Evolutionary conservation across 495 filamentous ascomycete genomes (phyloP).

Genomic region (Penicillium subrubescens): DNA sequence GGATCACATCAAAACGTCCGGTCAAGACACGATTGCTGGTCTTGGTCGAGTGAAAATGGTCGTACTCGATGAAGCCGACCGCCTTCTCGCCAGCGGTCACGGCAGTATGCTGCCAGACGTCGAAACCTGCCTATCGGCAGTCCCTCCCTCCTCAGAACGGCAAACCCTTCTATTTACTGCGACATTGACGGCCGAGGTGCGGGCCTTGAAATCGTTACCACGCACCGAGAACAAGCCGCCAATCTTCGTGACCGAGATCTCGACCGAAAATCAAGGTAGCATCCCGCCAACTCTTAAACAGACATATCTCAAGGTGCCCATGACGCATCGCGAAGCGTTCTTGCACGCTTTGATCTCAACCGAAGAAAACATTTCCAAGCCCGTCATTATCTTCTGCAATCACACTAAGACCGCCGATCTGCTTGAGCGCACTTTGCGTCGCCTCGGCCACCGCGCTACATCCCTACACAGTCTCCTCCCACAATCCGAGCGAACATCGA

Average conservation of each 20-base stretch:
- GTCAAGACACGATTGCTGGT: conserved; percentile 83
- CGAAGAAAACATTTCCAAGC: conserved; percentile 68
- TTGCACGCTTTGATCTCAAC: conserved; percentile 88
- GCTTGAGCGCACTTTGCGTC: conserved; percentile 79
- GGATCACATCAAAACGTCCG: conserved; percentile 89
- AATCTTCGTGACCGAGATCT: conserved; percentile 87
- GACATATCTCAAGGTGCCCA: conserved; percentile 81
- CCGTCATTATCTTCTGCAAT: conserved; percentile 93
- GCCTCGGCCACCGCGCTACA: conserved; percentile 87
- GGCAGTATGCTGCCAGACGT: conserved; percentile 94
- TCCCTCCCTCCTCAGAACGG: conserved; percentile 71
- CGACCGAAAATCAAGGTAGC: conserved; percentile 63
- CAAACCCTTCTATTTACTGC: conserved; percentile 97
- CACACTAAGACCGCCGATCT: conserved; percentile 84
- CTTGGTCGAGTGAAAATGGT: conserved; percentile 78
- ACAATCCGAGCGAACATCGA: conserved; percentile 79
- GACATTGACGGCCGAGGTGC: conserved; percentile 91
- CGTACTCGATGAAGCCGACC: conserved; percentile 95
- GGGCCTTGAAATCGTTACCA: conserved; percentile 75
- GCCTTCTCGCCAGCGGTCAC: conserved; percentile 71
- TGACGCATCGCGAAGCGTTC: conserved; percentile 90
- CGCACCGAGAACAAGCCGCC: conserved; percentile 65
- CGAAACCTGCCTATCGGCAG: conserved; percentile 77
- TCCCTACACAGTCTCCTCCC: conserved; percentile 83
- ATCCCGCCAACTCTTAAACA: conserved; percentile 81